phyloP scores from a whole-genome alignment of 352 stramenopile species.

The Phytophthora pinifolia region DNA sequence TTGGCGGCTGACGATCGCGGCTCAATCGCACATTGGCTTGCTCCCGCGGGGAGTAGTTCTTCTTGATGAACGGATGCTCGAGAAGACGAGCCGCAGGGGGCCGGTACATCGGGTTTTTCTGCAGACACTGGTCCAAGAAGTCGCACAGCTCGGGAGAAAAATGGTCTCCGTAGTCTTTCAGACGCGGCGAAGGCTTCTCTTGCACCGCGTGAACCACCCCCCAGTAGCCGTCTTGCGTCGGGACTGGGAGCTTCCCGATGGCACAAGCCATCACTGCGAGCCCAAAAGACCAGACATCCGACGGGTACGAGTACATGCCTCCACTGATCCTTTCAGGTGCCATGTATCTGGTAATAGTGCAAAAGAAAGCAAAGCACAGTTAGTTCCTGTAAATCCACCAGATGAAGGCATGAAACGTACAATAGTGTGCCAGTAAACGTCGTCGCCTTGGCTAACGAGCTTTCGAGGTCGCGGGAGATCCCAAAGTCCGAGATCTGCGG shows the following conservation, averaged over 20 bases:
- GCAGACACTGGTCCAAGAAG: constrained; percentile 77
- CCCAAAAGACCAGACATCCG: constrained; percentile 85
- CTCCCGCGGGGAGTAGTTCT: constrained; percentile 47
- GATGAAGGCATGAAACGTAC: constrained; percentile 35
- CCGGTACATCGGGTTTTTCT: constrained; percentile 73
- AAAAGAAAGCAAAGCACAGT: neutral
- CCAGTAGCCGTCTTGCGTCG: constrained; percentile 88
- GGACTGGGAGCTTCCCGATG: constrained; percentile 84
- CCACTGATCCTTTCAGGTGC: constrained; percentile 91
- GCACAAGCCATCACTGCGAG: constrained; percentile 84
- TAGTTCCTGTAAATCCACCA: constrained; percentile 5
- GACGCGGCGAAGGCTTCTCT: constrained; percentile 68
- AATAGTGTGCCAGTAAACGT: constrained; percentile 92
- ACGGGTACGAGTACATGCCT: constrained; percentile 88
- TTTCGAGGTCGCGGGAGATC: constrained; percentile 81
- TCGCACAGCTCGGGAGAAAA: constrained; percentile 75
- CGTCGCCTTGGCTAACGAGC: constrained; percentile 82
- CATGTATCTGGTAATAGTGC: constrained; percentile 81
- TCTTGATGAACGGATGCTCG: constrained; percentile 69
- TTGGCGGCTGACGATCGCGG: constrained; percentile 23
- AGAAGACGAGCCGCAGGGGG: constrained; percentile 54
- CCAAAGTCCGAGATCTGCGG: constrained; percentile 83
- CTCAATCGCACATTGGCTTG: constrained; percentile 25
- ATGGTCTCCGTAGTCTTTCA: constrained; percentile 60
- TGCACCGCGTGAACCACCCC: constrained; percentile 85